Evolutionary conservation across 176 grass and related monocot genomes (phyloP).

Genomic region (Rhynchospora pubera): DNA sequence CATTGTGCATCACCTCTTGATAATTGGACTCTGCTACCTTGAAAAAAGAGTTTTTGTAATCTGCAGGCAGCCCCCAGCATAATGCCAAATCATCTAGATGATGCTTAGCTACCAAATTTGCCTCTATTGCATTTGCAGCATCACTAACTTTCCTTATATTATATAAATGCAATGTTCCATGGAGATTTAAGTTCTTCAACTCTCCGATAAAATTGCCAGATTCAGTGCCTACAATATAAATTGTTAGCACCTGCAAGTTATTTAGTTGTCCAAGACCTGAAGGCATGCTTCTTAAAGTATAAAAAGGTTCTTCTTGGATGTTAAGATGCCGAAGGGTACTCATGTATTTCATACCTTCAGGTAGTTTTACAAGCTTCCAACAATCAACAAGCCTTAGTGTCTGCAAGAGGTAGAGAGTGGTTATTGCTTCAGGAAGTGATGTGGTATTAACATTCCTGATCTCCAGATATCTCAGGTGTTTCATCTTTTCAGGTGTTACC

Average conservation of each 20-base stretch:
- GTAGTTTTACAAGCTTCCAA: background rate
- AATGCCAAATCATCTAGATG: background rate
- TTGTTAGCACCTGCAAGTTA: background rate
- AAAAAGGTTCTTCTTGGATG: background rate
- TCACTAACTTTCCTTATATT: background rate
- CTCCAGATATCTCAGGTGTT: too few species aligned
- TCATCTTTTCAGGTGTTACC: too few species aligned
- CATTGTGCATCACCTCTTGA: background rate
- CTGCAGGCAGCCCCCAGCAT: background rate
- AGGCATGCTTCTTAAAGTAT: conserved; percentile 3
- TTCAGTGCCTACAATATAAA: background rate
- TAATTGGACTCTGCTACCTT: background rate
- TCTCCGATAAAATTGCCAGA: background rate
- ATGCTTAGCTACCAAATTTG: conserved; percentile 4
- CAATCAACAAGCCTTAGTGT: background rate
- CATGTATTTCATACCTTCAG: background rate
- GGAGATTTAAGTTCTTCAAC: background rate
- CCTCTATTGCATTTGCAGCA: background rate
- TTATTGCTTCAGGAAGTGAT: background rate
- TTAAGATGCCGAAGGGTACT: background rate
- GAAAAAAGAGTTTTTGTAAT: background rate
- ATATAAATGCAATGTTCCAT: background rate
- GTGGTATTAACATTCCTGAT: background rate
- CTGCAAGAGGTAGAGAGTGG: background rate
- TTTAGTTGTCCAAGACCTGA: background rate